Conservation (phyloP, 495 filamentous ascomycete genomes). For the Xylaria longipes region DNA sequence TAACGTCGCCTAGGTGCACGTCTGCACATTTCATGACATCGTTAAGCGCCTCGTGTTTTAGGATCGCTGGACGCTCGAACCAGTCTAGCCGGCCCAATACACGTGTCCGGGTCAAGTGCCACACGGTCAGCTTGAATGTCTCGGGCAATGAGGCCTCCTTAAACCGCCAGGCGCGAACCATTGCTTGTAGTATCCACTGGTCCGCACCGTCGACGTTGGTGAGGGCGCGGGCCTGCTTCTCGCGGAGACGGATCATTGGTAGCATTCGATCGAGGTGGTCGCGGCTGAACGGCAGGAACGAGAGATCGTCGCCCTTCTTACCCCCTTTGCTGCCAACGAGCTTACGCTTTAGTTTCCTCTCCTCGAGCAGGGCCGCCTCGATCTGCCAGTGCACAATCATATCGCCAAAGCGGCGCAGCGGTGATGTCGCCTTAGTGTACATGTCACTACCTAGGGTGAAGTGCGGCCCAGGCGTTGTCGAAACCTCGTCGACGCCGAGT, state of each 20-base stretch:
- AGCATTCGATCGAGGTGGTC: constrained; percentile 61
- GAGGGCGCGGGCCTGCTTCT: constrained; percentile 47
- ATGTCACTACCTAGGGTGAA: constrained; percentile 67
- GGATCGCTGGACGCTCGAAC: constrained; percentile 44
- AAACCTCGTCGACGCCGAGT: constrained; percentile 59
- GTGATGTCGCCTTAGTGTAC: constrained; percentile 84
- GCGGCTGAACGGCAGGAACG: constrained; percentile 69
- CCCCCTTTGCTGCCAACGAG: constrained; percentile 42
- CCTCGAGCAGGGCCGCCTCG: constrained; percentile 77
- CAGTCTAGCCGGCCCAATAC: constrained; percentile 46
- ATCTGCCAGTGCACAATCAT: constrained; percentile 93
- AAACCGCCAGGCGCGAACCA: constrained; percentile 79
- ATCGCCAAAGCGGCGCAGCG: constrained; percentile 83
- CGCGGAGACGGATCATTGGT: constrained; percentile 56
- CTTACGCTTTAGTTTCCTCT: constrained; percentile 63
- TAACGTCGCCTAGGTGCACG: constrained; percentile 55
- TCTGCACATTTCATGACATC: constrained; percentile 43
- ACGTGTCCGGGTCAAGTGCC: constrained; percentile 26
- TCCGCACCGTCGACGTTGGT: constrained; percentile 41
- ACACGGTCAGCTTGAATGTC: constrained; percentile 63
- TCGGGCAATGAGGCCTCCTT: constrained; percentile 66
- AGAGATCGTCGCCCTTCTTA: constrained; percentile 25
- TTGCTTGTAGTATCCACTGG: constrained; percentile 70
- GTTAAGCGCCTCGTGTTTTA: constrained; percentile 43
- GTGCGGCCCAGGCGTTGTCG: constrained; percentile 59